Evolutionary conservation across 768 basidiomycete genomes (phyloP), one percentile per base, ranked within the genome.

Genomic region (Termitomyces sp.): DNA sequence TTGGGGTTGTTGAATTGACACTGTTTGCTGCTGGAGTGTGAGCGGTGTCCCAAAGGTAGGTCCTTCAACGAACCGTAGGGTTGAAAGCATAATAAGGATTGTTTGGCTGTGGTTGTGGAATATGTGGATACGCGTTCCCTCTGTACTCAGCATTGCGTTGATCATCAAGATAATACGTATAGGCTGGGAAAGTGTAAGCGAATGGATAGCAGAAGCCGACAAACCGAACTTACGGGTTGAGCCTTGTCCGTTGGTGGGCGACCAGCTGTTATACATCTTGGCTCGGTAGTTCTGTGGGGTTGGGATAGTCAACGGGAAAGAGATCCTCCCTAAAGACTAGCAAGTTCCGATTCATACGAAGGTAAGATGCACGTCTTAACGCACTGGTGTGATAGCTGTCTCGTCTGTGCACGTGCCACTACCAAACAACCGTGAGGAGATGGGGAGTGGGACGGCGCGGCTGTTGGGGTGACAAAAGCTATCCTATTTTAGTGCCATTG

Each of bases 181-280:
- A 62, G 55, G 60, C 64, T 65, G 39, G 16, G 11, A 11, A 35
- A 33, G 24, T 15, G 13, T 39, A 33, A 56, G 52, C n/a, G 44
- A 40, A n/a, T n/a, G 38, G 13, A 46, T 38, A 28, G 20, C 22
- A 35, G 42, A 38, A 45, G 50, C 36, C 20, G 8, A 38, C 12
- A 16, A 38, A 42, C 42, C 28, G 20, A 28, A 60, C 50, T 28
- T n/a, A 55, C 52, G 39, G 39, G 13, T 39, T 48, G 54, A 49
- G 44, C 50, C 55, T 57, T 66, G 61, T 42, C 59, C 66, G 18
- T 63, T 59, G 49, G 22, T 32, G 9, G 62, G 58, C 36, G 38
- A 40, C 61, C 63, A 68, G 46, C 55, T 55, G 35, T 56, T 46
- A 58, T 68, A 64, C 68, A 68, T 68, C 38, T 38, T 40, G 32